Base-by-base conservation (phyloP, 2,329 filamentous ascomycete species). In the Exophiala viscosa region DNA sequence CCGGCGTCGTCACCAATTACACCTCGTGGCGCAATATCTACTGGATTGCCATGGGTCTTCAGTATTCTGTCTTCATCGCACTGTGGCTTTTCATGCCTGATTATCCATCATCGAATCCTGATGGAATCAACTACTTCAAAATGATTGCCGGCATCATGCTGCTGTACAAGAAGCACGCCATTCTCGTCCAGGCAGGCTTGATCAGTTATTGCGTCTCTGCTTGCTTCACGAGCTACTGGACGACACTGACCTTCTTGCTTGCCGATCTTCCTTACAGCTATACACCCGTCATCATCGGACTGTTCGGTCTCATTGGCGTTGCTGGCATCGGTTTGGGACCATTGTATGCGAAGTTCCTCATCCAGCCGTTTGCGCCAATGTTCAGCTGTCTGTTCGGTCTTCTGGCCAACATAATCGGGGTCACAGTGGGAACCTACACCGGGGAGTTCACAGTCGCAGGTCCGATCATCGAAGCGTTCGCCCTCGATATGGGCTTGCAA, bases 231-330 rank as follows among this genome's bases (percentile, higher is more conserved):
- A 74, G 69, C 28, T 86, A 84, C 72, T 88, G 85, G 85, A 88
- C 85, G 0, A 92, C 88, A 0, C 69, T 93, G 34, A 92, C 87
- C 0, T 95, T 95, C 65, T 76, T 93, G 4, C 79, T 95, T 14
- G 81, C 86, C 0, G 84, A 79, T 0, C 70, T 78, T 2, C 87
- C 88, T 0, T 95, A 89, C 64, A 68, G 77, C 48, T 91, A 87
- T 65, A 71, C 76, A 0, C 82, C 86, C 0, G 67, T 89, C 0
- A 75, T 78, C 3, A 90, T 93, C 45, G 88, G 88, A 0, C 75
- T 93, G 3, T 93, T 93, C 66, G 86, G 87, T 0, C 73, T 95
- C 3, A 87, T 91, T 46, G 88, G 87, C 1, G 81, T 93, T 10
- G 81, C 76, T 0, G 81, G 83, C 9, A 88, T 93, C 68, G 65